Evolutionary conservation across 768 basidiomycete genomes (phyloP), one percentile per base, ranked within the genome.

Genomic region (Panaeolus papilionaceus): DNA sequence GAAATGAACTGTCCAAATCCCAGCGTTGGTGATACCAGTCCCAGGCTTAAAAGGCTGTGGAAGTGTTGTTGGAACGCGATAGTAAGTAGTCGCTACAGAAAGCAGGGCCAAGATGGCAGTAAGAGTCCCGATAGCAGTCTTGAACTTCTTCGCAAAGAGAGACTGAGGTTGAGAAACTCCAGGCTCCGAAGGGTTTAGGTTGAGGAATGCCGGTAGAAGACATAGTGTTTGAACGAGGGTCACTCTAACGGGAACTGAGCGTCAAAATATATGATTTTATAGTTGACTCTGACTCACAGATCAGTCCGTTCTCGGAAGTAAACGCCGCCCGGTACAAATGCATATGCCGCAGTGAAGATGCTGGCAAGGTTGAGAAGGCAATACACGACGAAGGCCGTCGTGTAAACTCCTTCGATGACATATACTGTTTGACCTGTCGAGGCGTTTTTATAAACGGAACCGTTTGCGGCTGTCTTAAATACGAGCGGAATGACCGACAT

Each of bases 1-100:
- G 74, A 97, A 97, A 76, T 97, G 95, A 28, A 97, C 84, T 0
- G 95, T 94, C 95, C 94, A 96, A 37, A 96, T 94, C 3, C 92
- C 95, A 4, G 92, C 89, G 20, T 88, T 90, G 49, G 95, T 80
- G n/a, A 92, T 83, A 38, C 92, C 82, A 16, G 88, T 83, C 3
- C 86, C 88, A 33, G 88, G 79, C 64, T 88, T 88, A 77, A 87
- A 89, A 3, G 92, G 89, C 28, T 74, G 77, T 0, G 89, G 86
- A 18, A 83, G 76, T 0, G 73, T 65, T 1, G 76, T 75, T 0
- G 92, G 90, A 71, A 86, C 81, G 23, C 82, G 83, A 66, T 87
- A 86, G 6, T 89, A 67, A 2, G 90, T 86, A 16, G 83, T 80
- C 11, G 88, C 74, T 33, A 90, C 76, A 16, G 90, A 88, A 12